Conservation (phyloP, 148 eudicot species). For the Persicaria maculosa region DNA sequence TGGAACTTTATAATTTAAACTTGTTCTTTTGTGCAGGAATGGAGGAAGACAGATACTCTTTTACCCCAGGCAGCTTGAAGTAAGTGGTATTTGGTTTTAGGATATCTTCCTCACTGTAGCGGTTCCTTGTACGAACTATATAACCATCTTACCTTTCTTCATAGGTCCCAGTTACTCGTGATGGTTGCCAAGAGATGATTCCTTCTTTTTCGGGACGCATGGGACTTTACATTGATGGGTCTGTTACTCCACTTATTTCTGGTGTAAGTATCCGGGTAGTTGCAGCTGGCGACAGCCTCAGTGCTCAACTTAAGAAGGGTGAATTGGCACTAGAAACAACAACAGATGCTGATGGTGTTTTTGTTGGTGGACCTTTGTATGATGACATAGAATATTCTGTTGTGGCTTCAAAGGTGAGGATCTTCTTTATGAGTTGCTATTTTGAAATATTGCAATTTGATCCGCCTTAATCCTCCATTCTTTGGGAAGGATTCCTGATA, state of each 20-base stretch:
- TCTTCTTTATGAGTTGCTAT: constrained; percentile 13
- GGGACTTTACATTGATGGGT: constrained; percentile 92
- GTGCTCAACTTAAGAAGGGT: constrained; percentile 55
- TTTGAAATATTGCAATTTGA: neutral
- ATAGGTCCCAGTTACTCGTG: constrained; percentile 53
- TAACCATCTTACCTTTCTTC: constrained; percentile 17
- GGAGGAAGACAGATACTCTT: constrained; percentile 54
- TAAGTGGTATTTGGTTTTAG: constrained; percentile 24
- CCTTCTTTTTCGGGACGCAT: constrained; percentile 73
- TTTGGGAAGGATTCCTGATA: constrained; percentile 7
- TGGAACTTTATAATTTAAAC: constrained; percentile 6
- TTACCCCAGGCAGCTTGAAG: constrained; percentile 78
- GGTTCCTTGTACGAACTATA: neutral
- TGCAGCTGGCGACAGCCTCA: constrained; percentile 66
- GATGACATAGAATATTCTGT: constrained; percentile 75
- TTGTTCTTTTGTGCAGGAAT: constrained; percentile 30
- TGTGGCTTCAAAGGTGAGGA: constrained; percentile 84
- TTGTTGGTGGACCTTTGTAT: constrained; percentile 80
- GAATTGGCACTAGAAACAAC: constrained; percentile 68
- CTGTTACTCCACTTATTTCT: constrained; percentile 83
- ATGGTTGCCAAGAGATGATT: constrained; percentile 73
- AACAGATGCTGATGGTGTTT: constrained; percentile 65
- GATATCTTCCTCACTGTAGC: neutral
- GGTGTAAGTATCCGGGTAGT: constrained; percentile 60
- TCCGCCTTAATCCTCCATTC: neutral